Evolutionary conservation across 2,329 filamentous ascomycete species (phyloP).

Genomic region (Lachnellula willkommii): DNA sequence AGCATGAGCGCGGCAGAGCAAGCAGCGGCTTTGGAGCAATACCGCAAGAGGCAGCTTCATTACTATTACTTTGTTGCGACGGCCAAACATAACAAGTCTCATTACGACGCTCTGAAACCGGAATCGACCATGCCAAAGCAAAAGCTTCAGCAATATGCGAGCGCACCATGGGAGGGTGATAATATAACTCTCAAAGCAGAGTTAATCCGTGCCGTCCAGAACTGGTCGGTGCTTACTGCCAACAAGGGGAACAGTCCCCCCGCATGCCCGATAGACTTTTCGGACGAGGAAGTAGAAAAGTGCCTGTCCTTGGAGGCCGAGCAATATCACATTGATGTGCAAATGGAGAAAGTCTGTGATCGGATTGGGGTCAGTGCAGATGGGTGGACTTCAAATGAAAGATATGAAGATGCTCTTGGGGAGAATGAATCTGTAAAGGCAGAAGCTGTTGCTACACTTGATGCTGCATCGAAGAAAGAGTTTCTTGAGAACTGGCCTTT

Average conservation of each 20-base stretch:
- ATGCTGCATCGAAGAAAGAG: constrained; percentile 4
- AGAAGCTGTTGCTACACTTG: constrained; percentile 1
- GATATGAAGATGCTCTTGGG: constrained; percentile 19
- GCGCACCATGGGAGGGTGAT: constrained; percentile 29
- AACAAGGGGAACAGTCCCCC: neutral
- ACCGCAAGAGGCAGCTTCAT: constrained; percentile 28
- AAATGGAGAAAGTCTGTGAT: constrained; percentile 21
- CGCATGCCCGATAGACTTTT: constrained; percentile 6
- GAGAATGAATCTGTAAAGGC: constrained; percentile 6
- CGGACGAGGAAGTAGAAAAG: constrained; percentile 7
- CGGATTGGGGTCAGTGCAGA: constrained; percentile 25
- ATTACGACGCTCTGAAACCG: constrained; percentile 26
- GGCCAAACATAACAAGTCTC: constrained; percentile 22
- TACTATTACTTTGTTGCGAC: constrained; percentile 31
- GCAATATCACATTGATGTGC: constrained; percentile 19
- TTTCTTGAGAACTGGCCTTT: constrained; percentile 7
- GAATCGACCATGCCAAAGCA: constrained; percentile 21
- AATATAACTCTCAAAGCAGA: constrained; percentile 28
- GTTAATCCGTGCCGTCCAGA: constrained; percentile 20
- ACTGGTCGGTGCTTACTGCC: constrained; percentile 20
- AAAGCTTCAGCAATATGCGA: constrained; percentile 23
- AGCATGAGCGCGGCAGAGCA: constrained; percentile 19
- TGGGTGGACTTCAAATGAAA: constrained; percentile 27
- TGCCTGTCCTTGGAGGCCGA: constrained; percentile 1
- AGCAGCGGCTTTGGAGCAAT: constrained; percentile 20